These are phyloP conservation scores for Solanum chilense DNA, from an alignment of 257 asterid genomes.

Conservation along the genomic window DNA sequence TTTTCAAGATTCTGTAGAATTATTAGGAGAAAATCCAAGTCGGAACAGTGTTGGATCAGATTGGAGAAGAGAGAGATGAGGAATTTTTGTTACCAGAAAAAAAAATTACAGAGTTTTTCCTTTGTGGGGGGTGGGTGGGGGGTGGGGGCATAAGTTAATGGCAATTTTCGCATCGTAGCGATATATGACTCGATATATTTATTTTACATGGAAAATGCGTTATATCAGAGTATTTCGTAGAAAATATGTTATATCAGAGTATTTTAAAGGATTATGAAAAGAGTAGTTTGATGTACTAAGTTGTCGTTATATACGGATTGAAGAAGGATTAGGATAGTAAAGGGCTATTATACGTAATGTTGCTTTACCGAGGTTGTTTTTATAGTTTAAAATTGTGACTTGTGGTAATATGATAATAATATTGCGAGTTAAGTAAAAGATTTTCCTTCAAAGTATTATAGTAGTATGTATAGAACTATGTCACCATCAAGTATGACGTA, in stretches of 20 bases:
- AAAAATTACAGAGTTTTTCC: not conserved
- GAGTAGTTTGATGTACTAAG: no score
- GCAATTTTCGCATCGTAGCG: no score
- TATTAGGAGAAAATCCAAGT: not conserved
- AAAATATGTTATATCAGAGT: not conserved
- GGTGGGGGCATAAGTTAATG: not conserved
- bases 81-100: not conserved
- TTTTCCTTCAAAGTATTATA: not conserved
- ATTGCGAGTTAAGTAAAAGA: not conserved
- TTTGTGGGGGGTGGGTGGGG: accelerated
- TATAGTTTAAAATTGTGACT: not conserved
- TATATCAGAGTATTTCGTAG: not conserved
- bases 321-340: not conserved
- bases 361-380: accelerated
- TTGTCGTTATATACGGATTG: not conserved
- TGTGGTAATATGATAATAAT: not conserved
- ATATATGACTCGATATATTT: not conserved
- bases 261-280: not conserved
- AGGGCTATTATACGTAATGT: not conserved
- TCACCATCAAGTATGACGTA: not conserved
- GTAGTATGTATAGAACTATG: not conserved
- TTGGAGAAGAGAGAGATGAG: not conserved
- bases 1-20: not conserved
- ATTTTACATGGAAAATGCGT: not conserved
- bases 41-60: not conserved